Evolutionary conservation across 2,329 filamentous ascomycete genomes (phyloP), one percentile per base, ranked within the genome.

Genomic region (Myriosclerotinia curreyana): DNA sequence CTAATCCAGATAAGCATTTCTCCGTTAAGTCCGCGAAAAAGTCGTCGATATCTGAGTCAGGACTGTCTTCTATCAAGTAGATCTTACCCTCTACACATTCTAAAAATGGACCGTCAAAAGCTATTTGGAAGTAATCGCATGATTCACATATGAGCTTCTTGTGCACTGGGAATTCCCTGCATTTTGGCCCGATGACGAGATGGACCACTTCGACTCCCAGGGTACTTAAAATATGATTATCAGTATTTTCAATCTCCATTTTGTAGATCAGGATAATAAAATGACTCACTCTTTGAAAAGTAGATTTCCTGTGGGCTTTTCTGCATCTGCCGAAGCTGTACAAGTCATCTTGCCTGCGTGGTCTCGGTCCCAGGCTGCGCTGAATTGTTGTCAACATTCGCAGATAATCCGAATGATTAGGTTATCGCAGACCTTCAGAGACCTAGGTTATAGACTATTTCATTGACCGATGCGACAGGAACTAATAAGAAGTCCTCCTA

Each of bases 121-220:
- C 52, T 5, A 17, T 25, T 14, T 1, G 5, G 3, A 55, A 64
- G n/a, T 48, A 60, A 28, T 48, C 42, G 34, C n/a, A 56, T 12
- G 42, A 25, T 1, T 60, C 42, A 9, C 42, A 63, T 20, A 56
- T 28, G 17, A 63, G 42, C 15, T 56, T 55, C 46, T 63, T 56
- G 52, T 63, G 60, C 1, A 50, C 51, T 9, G 42, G 2, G 4
- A 56, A 56, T 2, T 40, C 22, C 17, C 42, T 63, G 9, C 25
- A 15, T 2, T 42, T 56, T 0, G 53, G 38, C 2, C 42, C 34
- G 1, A 56, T 22, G 1, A 63, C 28, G 36, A 63, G 15, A 14
- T 0, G 42, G 5, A 63, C 51, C 0, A 48, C 1, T 40, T 56
- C 51, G 0, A 2, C 17, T 25, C 61, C 61, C 5, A 61, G 22